Percentiles rank a stretch among this genome's conserved stretches.
These are phyloP conservation scores for Umbellularia californica DNA, from an alignment of 164 flowering plant genomes.

Conservation along the genomic window DNA sequence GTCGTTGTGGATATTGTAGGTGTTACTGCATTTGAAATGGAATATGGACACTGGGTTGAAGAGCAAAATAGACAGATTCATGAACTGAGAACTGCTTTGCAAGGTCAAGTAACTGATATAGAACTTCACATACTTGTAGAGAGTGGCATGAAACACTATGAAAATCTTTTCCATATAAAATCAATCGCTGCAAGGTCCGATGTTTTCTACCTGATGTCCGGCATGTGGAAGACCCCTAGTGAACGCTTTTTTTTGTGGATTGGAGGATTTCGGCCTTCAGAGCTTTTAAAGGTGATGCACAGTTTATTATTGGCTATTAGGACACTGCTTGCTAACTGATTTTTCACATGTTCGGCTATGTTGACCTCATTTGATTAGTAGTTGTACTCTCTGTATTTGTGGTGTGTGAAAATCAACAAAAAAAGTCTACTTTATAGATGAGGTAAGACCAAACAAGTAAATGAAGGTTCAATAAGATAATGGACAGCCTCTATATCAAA, in stretches of 20 bases:
- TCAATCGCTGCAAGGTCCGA: slow-evolving; percentile 70
- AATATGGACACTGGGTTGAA: slow-evolving; percentile 82
- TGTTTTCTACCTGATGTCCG: slow-evolving; percentile 81
- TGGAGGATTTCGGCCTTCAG: slow-evolving; percentile 97
- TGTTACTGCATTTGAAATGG: slow-evolving; percentile 68
- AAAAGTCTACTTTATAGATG: too few species aligned
- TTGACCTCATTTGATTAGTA: neutral
- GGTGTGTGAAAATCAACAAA: too few species aligned
- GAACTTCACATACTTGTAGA: slow-evolving; percentile 56
- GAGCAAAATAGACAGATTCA: slow-evolving; percentile 54
- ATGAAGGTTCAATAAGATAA: too few species aligned
- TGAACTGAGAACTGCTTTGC: slow-evolving; percentile 62
- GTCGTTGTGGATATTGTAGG: slow-evolving; percentile 35
- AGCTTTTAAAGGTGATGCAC: slow-evolving; percentile 69
- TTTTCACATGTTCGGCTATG: neutral
- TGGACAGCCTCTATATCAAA: too few species aligned
- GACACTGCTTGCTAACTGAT: neutral
- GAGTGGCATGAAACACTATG: slow-evolving; percentile 62
- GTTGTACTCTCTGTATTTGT: neutral
- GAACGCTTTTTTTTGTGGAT: slow-evolving; percentile 92
- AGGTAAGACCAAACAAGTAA: too few species aligned
- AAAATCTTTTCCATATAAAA: slow-evolving; percentile 75
- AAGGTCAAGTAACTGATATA: slow-evolving; percentile 40
- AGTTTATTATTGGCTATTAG: neutral
- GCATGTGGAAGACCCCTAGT: slow-evolving; percentile 85